Conservation (phyloP, 2,329 filamentous ascomycete species). For the Phoma sp. region DNA sequence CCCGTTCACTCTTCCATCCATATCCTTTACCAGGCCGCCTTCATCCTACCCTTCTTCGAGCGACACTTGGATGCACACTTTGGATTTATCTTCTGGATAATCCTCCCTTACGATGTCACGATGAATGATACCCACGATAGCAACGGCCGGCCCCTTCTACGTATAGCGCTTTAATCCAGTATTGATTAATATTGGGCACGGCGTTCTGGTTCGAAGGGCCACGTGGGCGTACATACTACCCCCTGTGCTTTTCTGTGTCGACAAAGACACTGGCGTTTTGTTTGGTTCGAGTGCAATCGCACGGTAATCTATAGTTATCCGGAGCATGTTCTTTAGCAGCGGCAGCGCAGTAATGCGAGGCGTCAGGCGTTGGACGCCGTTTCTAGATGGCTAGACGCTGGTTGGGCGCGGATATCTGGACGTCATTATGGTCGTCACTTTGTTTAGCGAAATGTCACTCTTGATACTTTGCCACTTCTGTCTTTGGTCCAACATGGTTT, state of each 20-base stretch:
- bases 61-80: slow-evolving; percentile 22
- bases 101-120: slow-evolving; percentile 44
- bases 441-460: slow-evolving; percentile 1
- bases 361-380: neutral
- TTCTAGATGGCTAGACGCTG: neutral
- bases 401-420: neutral
- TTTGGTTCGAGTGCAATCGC: slow-evolving; percentile 9
- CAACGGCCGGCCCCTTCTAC: slow-evolving; percentile 36
- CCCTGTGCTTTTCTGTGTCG: slow-evolving; percentile 17
- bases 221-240: slow-evolving; percentile 25
- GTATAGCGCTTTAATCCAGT: slow-evolving; percentile 33
- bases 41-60: slow-evolving; percentile 16
- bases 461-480: neutral
- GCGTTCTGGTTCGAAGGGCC: slow-evolving; percentile 24
- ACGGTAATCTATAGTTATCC: slow-evolving; percentile 9
- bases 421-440: neutral
- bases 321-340: neutral
- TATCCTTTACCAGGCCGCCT: slow-evolving; percentile 9
- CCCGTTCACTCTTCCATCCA: slow-evolving; percentile 22
- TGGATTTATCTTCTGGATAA: slow-evolving; percentile 28
- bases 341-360: neutral
- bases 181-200: slow-evolving; percentile 26
- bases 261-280: slow-evolving; percentile 22
- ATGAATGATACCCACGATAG: slow-evolving; percentile 49
- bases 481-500: too few species aligned